Evolutionary conservation across 2,329 filamentous ascomycete genomes (phyloP), one percentile per base, ranked within the genome.

Genomic region (Xylariales sp.): DNA sequence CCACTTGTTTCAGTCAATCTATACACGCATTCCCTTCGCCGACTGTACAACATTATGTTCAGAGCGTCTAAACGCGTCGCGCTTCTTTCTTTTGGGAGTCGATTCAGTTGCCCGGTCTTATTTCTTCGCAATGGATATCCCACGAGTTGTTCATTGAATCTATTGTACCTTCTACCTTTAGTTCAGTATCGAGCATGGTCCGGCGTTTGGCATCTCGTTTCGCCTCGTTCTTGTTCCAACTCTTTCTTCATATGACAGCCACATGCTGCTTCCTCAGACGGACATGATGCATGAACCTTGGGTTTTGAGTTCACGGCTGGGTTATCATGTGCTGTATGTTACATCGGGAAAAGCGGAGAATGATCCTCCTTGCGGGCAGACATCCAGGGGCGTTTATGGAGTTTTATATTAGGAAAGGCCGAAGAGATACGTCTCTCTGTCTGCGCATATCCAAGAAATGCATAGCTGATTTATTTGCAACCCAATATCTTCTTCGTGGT

Each of bases 251-350:
- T 31, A 39, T 39, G 31, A 9, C 32, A 34, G 24, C 19, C n/a
- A 28, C 44, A 38, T 33, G 38, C 27, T 40, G 35, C 36, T 46
- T 33, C 38, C 43, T 44, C 48, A 53, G 48, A 51, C 43, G 53
- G 52, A 49, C 40, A 58, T 47, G 55, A 58, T 42, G 53, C 51
- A 57, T 50, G 56, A 58, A 44, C 46, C 48, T 56, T 49, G 51
- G 51, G 36, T 47, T 46, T 32, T 21, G 25, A n/a, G 31, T 46
- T 45, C 44, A 22, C 34, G 24, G 36, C 39, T 34, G 42, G 36
- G 22, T 14, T 18, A 29, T 27, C 16, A 33, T 47, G 40, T 36
- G 40, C 45, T 43, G 42, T 45, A 50, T 50, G 45, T 40, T 44
- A 45, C 45, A 39, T 18, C 36, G 31, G 31, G 38, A 50, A 45